Percentiles rank a stretch among this genome's conserved stretches.
phyloP scores from a whole-genome alignment of 495 filamentous ascomycete species.

The Aspergillus biplanus region DNA sequence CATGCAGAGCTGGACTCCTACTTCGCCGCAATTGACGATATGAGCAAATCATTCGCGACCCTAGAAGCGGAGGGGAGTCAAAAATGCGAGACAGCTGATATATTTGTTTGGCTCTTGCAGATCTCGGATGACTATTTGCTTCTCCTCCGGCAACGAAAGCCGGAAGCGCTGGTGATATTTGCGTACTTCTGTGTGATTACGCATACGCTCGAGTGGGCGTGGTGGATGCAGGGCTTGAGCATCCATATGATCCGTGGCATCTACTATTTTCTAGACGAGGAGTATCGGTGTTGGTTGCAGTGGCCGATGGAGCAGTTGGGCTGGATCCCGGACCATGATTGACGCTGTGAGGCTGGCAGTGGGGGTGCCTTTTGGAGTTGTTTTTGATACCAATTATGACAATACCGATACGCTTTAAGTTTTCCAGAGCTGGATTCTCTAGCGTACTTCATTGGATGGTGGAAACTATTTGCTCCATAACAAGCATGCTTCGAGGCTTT shows the following conservation, averaged over 20 bases:
- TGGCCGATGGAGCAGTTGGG: slow-evolving; percentile 21
- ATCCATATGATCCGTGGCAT: slow-evolving; percentile 27
- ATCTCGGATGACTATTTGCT: background rate
- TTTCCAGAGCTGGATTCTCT: too few relatives aligned
- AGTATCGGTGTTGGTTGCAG: slow-evolving; percentile 28
- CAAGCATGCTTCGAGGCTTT: too few relatives aligned
- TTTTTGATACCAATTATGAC: too few relatives aligned
- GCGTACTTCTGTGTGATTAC: slow-evolving; percentile 34
- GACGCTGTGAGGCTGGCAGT: too few relatives aligned
- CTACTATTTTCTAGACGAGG: slow-evolving; percentile 20
- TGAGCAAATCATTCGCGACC: background rate
- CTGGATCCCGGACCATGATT: background rate
- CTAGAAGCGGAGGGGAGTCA: background rate
- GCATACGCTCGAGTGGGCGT: slow-evolving; percentile 31
- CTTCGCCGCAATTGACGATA: background rate
- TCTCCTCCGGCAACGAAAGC: slow-evolving; percentile 16
- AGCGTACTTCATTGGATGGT: too few relatives aligned
- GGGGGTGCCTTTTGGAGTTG: too few relatives aligned
- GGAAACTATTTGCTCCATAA: too few relatives aligned
- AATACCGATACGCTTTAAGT: too few relatives aligned
- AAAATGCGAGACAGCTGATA: background rate
- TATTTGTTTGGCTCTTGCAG: slow-evolving; percentile 1
- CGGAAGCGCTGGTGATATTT: slow-evolving; percentile 32
- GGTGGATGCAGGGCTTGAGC: slow-evolving; percentile 37
- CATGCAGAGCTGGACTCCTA: background rate